Evolutionary conservation across 441 rosid genomes (phyloP).

Genomic region (Euphorbia schlechtendalii): DNA sequence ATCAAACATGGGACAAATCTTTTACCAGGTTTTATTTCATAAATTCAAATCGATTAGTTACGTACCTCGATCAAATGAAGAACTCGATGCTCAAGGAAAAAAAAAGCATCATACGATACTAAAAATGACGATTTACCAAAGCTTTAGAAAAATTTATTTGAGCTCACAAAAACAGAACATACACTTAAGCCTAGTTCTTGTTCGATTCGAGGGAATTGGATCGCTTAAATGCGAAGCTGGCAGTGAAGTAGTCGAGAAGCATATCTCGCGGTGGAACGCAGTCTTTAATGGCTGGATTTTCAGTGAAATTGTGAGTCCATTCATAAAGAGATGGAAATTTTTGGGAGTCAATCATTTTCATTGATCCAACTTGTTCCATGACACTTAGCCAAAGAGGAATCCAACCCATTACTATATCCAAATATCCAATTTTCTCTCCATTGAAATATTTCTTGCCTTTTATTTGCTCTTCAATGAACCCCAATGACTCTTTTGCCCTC

Average conservation of each 20-base stretch:
- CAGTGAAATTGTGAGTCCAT: constrained; percentile 23
- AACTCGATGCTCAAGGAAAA: no score
- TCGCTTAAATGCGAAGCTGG: constrained; percentile 1
- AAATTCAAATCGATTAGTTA: no score
- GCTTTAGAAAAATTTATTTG: no score
- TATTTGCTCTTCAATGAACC: constrained; percentile 26
- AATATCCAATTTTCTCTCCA: constrained; percentile 28
- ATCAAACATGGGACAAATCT: no score
- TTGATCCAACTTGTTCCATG: constrained; percentile 33
- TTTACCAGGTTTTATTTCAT: no score
- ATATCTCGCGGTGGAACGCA: constrained; percentile 22
- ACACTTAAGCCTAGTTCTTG: no score
- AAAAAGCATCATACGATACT: no score
- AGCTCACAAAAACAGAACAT: no score
- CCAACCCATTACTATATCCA: constrained; percentile 33
- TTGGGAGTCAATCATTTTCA: constrained; percentile 27
- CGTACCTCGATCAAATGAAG: no score
- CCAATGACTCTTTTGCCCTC: constrained; percentile 19
- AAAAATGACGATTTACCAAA: no score
- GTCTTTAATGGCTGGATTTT: constrained; percentile 22
- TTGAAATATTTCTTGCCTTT: constrained; percentile 30
- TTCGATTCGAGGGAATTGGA: neutral
- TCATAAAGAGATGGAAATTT: constrained; percentile 26
- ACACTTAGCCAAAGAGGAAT: constrained; percentile 27
- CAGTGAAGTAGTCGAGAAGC: constrained; percentile 7